These are phyloP conservation scores for Nemania sp. DNA, from an alignment of 2,329 filamentous ascomycete genomes.

Conservation along the genomic window DNA sequence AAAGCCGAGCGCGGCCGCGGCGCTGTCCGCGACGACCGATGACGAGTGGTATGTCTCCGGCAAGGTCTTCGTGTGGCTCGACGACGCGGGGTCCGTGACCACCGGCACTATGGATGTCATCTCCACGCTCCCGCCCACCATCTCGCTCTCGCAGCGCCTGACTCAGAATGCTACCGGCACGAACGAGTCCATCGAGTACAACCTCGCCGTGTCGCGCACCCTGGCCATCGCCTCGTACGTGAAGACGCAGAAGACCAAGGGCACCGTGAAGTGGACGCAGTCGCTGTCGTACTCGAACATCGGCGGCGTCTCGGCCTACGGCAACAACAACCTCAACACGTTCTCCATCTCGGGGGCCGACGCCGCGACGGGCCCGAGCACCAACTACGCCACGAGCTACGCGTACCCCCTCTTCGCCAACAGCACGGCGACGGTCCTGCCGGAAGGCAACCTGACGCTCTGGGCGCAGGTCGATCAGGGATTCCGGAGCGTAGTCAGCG, in stretches of 20 bases:
- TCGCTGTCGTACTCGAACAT: conserved; percentile 65
- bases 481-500: conserved; percentile 53
- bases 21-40: conserved; percentile 67
- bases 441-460: conserved; percentile 61
- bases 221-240: conserved; percentile 67
- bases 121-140: conserved; percentile 54
- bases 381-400: conserved; percentile 58
- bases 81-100: conserved; percentile 64
- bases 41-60: conserved; percentile 81
- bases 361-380: conserved; percentile 46
- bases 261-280: conserved; percentile 66
- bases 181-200: conserved; percentile 71
- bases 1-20: conserved; percentile 58
- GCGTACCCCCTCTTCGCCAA: conserved; percentile 72
- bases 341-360: conserved; percentile 60
- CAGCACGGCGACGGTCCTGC: conserved; percentile 59
- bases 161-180: conserved; percentile 61
- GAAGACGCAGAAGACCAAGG: conserved; percentile 59
- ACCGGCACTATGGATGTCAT: conserved; percentile 59
- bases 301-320: conserved; percentile 54
- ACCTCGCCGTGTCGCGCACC: conserved; percentile 65
- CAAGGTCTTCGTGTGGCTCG: conserved; percentile 84
- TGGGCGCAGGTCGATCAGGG: conserved; percentile 58
- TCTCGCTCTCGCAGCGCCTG: conserved; percentile 64
- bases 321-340: conserved; percentile 49